Evolutionary conservation across 2,329 filamentous ascomycete species (phyloP), one percentile per base, ranked within the genome.

Genomic region (Diaporthe australafricana): DNA sequence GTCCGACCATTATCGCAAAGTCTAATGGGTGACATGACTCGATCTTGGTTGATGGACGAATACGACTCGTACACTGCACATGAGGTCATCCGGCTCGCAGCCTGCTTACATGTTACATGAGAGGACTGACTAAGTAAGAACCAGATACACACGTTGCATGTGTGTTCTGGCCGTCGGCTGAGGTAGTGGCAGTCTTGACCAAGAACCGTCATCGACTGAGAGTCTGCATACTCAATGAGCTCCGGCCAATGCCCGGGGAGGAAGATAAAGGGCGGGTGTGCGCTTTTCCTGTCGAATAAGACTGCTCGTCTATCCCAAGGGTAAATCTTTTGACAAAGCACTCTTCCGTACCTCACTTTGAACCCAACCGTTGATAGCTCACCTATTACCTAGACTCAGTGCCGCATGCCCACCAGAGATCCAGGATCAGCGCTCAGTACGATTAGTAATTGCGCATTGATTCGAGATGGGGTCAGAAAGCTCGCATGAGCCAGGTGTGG

Each of bases 101-200:
- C 38, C 2, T 4, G 12, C 17, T 45, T 30, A 38, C 38, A n/a
- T 17, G 40, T 48, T 48, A 22, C 57, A 14, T 63, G 27, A n/a
- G 57, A 63, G 27, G 40, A 63, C 57, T 63, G 57, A 63, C 57
- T 63, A 48, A 48, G 57, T 63, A 48, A 48, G 57, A 63, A 48
- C 27, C n/a, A 35, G 27, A 11, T 14, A 22, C 14, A 17, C 25
- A 48, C n/a, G 6, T 42, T 20, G 35, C 16, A 30, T 16, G 11
- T 35, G 5, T 40, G 2, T 27, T 62, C 40, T 22, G 9, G 14
- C 14, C 38, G 38, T 40, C 38, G 14, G 38, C 3, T 40, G 38
- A 40, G 38, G 5, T 40, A 5, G 14, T 40, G 14, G 11, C 14
- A 40, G 9, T 14, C 9, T 40, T 40, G 38, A 40, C 5, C 38